Base-by-base conservation (phyloP, 495 filamentous ascomycete genomes). In the Podospora conica region DNA sequence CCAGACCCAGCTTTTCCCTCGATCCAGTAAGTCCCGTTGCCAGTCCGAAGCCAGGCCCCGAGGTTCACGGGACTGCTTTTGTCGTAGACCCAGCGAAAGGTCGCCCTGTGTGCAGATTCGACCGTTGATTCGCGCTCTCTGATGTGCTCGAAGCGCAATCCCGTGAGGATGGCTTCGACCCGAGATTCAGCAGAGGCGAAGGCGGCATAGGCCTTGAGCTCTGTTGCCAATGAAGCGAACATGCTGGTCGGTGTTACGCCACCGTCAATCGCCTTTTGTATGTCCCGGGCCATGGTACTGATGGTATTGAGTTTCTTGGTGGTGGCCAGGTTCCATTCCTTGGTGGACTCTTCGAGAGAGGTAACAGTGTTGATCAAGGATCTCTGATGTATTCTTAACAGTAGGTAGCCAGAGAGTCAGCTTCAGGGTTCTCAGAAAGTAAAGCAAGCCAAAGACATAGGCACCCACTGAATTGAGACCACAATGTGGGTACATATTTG, bases 1-100 rank as follows among this genome's bases (percentile, higher is more conserved):
- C 66, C 66, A 0, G 66, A 63, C 6, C 40, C 66, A 7, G 66
- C 61, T 31, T 68, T 68, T 6, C 66, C 66, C 15, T 31, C 31
- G 15, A 68, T 64, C 66, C 66, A 68, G 31, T 61, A 67, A 7
- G 25, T 28, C 1, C 59, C 59, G 29, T 48, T 27, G n/a, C 59
- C 27, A 8, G 28, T 28, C 59, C 27, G 27, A 20, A 61, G 59
- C 59, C 59, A 61, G 10, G n/a, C 9, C 3, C 12, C 31, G 11
- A 61, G 23, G 9, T 61, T 27, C 12, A 25, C 59, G 12, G 29
- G 29, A 20, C 20, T 48, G 8, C 20, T n/a, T 11, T 23, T n/a
- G 24, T 27, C 21, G 23, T 48, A 61, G 10, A 61, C 31, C 59
- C 59, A 61, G 8, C 48, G 24, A 53, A 61, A 53, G 18, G 59